Percentiles rank a stretch among this genome's conserved stretches.
Evolutionary conservation across 768 basidiomycete genomes (phyloP).

Genomic region (Cystobasidium tubakii): DNA sequence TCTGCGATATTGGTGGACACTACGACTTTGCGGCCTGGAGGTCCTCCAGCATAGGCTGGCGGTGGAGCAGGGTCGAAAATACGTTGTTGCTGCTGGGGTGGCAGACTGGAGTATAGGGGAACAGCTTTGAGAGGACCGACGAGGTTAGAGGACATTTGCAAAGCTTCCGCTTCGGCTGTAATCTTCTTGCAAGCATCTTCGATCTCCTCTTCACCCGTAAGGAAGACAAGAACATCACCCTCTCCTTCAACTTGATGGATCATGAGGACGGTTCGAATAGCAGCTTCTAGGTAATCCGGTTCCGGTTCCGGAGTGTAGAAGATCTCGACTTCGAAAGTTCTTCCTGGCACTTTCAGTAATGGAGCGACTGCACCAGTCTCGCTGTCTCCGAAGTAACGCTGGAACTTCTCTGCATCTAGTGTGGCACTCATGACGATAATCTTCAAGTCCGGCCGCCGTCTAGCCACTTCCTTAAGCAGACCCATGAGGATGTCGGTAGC

Average conservation of each 20-base stretch:
- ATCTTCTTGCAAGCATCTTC: constrained; percentile 94
- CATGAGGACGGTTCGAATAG: constrained; percentile 91
- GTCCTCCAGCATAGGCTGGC: constrained; percentile 59
- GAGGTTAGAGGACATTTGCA: constrained; percentile 56
- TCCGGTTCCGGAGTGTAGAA: constrained; percentile 47
- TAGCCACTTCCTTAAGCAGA: constrained; percentile 74
- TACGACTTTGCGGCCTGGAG: constrained; percentile 86
- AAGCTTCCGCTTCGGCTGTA: constrained; percentile 78
- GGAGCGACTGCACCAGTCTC: constrained; percentile 48
- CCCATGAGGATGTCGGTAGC: constrained; percentile 99
- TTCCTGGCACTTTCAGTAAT: constrained; percentile 59
- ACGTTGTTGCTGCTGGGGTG: constrained; percentile 86
- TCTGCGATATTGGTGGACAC: constrained; percentile 97
- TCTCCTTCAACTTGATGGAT: constrained; percentile 92
- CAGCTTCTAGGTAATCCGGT: constrained; percentile 86
- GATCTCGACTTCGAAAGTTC: constrained; percentile 91
- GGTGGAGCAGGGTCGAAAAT: constrained; percentile 87
- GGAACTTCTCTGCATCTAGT: constrained; percentile 91
- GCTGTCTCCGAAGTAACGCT: constrained; percentile 70
- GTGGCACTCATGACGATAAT: constrained; percentile 99
- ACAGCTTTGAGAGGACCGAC: constrained; percentile 83
- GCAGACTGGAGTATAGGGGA: constrained; percentile 89
- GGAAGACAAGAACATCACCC: constrained; percentile 86
- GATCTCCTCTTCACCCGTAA: constrained; percentile 98
- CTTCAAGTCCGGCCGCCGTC: constrained; percentile 78